Conservation (phyloP, 768 basidiomycete genomes). For the Cystofilobasidium bisporidii region DNA sequence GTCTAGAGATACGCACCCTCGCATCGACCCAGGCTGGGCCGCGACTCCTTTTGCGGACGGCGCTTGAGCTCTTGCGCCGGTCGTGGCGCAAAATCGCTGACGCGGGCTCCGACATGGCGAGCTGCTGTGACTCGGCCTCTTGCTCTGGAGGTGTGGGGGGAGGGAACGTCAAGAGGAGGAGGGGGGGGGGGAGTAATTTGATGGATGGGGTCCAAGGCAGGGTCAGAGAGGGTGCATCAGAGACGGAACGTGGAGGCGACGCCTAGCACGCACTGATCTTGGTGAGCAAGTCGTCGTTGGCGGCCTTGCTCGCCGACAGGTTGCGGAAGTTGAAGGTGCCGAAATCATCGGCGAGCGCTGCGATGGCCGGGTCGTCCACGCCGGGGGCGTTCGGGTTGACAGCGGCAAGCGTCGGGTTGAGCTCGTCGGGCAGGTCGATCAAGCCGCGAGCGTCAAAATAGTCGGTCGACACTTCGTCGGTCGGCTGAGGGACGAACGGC, state of each 20-base stretch:
- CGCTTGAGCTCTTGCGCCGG: constrained; percentile 34
- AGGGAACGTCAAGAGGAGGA: constrained; percentile 6
- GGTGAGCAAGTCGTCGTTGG: constrained; percentile 94
- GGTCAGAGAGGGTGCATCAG: too few relatives aligned
- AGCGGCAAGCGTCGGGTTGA: constrained; percentile 32
- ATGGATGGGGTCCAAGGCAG: too few relatives aligned
- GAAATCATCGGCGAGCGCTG: constrained; percentile 58
- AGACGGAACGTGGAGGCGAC: too few relatives aligned
- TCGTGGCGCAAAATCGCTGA: constrained; percentile 13
- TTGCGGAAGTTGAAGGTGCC: constrained; percentile 99
- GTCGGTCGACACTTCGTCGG: constrained; percentile 97
- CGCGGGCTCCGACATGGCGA: constrained; percentile 56
- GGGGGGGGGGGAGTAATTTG: too few relatives aligned
- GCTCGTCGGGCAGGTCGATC: constrained; percentile 40
- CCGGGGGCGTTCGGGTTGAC: constrained; percentile 37
- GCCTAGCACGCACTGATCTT: constrained; percentile 78
- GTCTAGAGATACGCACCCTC: constrained; percentile 11
- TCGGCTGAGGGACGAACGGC: constrained; percentile 87
- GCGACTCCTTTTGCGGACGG: constrained; percentile 31
- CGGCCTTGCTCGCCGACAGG: constrained; percentile 86
- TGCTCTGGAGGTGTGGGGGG: constrained; percentile 40
- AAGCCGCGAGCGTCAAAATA: constrained; percentile 90
- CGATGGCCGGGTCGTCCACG: constrained; percentile 37
- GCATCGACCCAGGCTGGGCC: constrained; percentile 13
- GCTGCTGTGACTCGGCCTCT: constrained; percentile 45